Percentiles rank a stretch among this genome's conserved stretches.
phyloP scores from a whole-genome alignment of 257 asterid genomes.

The Plantago elongata region DNA sequence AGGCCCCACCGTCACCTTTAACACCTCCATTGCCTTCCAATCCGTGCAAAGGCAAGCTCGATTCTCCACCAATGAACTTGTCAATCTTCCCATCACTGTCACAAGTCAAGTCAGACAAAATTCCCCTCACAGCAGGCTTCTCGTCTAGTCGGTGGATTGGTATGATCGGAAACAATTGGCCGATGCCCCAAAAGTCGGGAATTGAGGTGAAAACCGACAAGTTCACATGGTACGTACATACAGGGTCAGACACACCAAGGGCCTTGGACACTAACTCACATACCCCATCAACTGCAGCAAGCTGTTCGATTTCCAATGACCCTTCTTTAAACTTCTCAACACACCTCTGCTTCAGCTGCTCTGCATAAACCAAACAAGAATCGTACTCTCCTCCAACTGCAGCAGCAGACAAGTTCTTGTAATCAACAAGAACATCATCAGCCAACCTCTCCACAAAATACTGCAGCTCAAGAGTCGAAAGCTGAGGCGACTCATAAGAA shows the following conservation, averaged over 20 bases:
- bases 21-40: constrained; percentile 33
- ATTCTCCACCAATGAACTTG: constrained; percentile 88
- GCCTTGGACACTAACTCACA: constrained; percentile 69
- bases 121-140: constrained; percentile 57
- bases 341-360: constrained; percentile 80
- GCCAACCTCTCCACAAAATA: constrained; percentile 44
- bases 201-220: constrained; percentile 84
- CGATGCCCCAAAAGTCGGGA: constrained; percentile 95
- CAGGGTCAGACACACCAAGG: constrained; percentile 55
- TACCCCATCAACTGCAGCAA: constrained; percentile 77
- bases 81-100: constrained; percentile 93
- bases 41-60: constrained; percentile 84
- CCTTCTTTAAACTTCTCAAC: constrained; percentile 91
- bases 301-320: constrained; percentile 58
- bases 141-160: constrained; percentile 87
- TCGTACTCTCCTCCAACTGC: constrained; percentile 65
- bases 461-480: constrained; percentile 41
- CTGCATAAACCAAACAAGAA: constrained; percentile 53
- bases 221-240: constrained; percentile 70
- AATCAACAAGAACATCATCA: constrained; percentile 62
- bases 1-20: constrained; percentile 29
- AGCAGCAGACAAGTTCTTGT: constrained; percentile 53
- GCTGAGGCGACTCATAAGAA: constrained; percentile 36
- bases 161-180: constrained; percentile 77
- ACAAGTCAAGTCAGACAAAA: constrained; percentile 81